phyloP scores from a whole-genome alignment of 2,329 filamentous ascomycete species.

The Penicillium carneum region DNA sequence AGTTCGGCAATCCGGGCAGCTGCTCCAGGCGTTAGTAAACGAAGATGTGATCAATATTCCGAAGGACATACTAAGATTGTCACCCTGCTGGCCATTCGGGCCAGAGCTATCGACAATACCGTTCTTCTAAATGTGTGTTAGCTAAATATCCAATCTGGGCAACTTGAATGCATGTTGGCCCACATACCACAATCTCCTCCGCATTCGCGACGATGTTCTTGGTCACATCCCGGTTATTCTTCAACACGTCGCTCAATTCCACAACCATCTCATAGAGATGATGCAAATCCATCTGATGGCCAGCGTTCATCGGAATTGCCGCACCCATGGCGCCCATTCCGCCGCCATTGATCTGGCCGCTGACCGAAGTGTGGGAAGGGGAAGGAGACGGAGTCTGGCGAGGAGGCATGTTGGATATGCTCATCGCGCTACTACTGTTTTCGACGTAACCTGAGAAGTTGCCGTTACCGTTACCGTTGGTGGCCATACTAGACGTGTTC shows the following conservation, averaged over 20 bases:
- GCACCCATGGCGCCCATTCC: constrained; percentile 50
- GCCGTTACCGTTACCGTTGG: constrained; percentile 38
- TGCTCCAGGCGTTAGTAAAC: constrained; percentile 30
- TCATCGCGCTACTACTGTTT: constrained; percentile 40
- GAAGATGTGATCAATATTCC: background rate
- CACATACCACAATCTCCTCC: constrained; percentile 57
- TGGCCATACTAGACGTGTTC: constrained; percentile 36
- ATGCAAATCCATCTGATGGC: constrained; percentile 61
- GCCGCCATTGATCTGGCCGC: constrained; percentile 45
- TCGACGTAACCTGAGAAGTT: constrained; percentile 47
- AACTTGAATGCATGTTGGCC: background rate
- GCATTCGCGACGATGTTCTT: constrained; percentile 58
- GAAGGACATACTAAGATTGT: constrained; percentile 49
- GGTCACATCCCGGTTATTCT: constrained; percentile 59
- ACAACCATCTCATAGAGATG: constrained; percentile 60
- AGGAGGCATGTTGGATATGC: constrained; percentile 41
- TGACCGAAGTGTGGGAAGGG: constrained; percentile 37
- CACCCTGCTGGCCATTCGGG: constrained; percentile 53
- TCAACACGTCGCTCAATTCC: constrained; percentile 58
- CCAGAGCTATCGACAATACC: constrained; percentile 51
- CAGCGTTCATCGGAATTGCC: constrained; percentile 55
- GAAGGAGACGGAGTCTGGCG: constrained; percentile 48
- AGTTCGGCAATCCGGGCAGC: constrained; percentile 58
- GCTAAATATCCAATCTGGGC: background rate
- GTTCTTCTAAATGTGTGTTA: constrained; percentile 48